Base-by-base conservation (phyloP, 2,329 filamentous ascomycete genomes). In the Phyllosticta citribraziliensis region DNA sequence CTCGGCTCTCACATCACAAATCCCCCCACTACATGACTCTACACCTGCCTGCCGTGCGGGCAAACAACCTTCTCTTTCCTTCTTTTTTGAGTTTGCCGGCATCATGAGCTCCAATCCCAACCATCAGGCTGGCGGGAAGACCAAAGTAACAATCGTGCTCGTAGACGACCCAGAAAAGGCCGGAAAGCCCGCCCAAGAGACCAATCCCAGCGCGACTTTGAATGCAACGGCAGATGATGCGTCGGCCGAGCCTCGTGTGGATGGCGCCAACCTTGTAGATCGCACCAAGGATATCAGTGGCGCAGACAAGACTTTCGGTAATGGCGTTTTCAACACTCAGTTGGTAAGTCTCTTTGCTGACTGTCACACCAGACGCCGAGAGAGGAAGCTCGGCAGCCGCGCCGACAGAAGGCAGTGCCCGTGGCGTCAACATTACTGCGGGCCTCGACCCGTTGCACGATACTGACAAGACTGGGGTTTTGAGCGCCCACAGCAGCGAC, bases 391-490 rank as follows among this genome's bases (percentile, higher is more conserved):
- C 17, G 40, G 17, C 40, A n/a, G 40, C 40, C 40, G 40, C 40
- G 40, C 14, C 40, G 40, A 47, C 40, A 47, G 40, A 47, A 53
- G 65, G 64, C n/a, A 58, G 50, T 2, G 63, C 67, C 10, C 55
- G 54, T 9, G 60, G 60, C 52, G 60, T 50, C 40, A 55, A 55
- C 27, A 58, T 65, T 12, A 63, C 63, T 54, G 65, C 65, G n/a
- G 56, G 35, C 12, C 62, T 67, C 22, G 66, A 65, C 30, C 66
- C 69, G 47, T 62, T 68, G 20, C 64, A 67, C 56, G 58, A 66
- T 20, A 70, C 68, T 8, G 66, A 67, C 53, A 66, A 67, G 30
- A 72, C 70, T n/a, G 71, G 66, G 55, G 66, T 70, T 27, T 69
- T 67, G 9, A 67, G 67, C 60, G 65, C 65, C 55, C 61, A 67